Evolutionary conservation across 208 protist species (phyloP), one percentile per base, ranked within the genome.

Genomic region (Trypanosoma mega): DNA sequence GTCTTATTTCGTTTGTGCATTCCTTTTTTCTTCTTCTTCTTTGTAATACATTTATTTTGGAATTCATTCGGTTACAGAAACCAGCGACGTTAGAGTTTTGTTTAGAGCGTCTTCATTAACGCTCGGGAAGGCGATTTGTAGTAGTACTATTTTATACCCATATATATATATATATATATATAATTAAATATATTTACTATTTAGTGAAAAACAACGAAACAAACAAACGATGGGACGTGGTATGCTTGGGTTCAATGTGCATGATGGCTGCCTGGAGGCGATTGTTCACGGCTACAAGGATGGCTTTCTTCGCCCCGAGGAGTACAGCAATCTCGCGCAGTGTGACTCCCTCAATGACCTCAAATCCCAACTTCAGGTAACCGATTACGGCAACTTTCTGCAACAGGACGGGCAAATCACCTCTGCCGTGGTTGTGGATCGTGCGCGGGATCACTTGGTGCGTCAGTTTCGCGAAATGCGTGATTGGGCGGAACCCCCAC

Each of bases 291-390:
- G 93, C 48, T 96, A 93, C 72, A 81, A 78, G 54, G 85, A 93
- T 65, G 93, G 76, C n/a, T 76, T 99, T 34, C 85, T 99, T 8
- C 86, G 52, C 24, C 54, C 73, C 18, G 72, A 94, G 2, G 98
- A 99, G 72, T 99, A 99, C 83, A 78, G 85, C 57, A 99, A 98
- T 64, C 82, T 99, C 12, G 84, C 75, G 52, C 98, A 99, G 84
- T 99, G 98, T 77, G 97, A 99, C 64, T 96, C 82, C 49, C 82
- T 99, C 16, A 94, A 97, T 87, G 98, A 99, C 76, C 85, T 99
- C 65, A 99, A 99, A 78, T 86, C 98, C 43, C 97, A 99, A 75
- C 78, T 99, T 37, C 85, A 93, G 67, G 66, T 90, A 16, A 99
- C 98, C 21, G 97, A 98, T 74, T 99, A 99, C 74, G 98, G 97